Evolutionary conservation across 2,329 filamentous ascomycete genomes (phyloP).

Genomic region (Berkeleyomyces basicola): DNA sequence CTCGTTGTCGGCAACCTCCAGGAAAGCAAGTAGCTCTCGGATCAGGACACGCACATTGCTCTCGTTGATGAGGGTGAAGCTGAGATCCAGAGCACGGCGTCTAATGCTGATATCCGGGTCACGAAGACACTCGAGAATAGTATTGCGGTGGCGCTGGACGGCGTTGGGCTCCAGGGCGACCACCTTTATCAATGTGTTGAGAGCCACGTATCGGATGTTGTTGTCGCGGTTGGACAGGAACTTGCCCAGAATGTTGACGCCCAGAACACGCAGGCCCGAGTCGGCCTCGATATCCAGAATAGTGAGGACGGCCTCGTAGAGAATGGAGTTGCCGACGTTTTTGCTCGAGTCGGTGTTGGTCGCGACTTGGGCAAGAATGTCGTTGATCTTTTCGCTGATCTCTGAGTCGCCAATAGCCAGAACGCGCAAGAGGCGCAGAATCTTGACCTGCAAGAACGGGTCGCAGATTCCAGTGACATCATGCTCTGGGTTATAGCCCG

Average conservation of each 20-base stretch:
- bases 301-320: constrained; percentile 92
- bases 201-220: constrained; percentile 94
- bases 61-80: constrained; percentile 96
- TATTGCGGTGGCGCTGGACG: constrained; percentile 92
- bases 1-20: constrained; percentile 94
- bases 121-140: constrained; percentile 85
- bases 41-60: constrained; percentile 88
- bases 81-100: constrained; percentile 84
- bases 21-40: constrained; percentile 79
- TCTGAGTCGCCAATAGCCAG: constrained; percentile 72
- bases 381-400: constrained; percentile 94
- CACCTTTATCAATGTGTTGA: constrained; percentile 95
- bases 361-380: constrained; percentile 91
- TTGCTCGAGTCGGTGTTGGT: constrained; percentile 97
- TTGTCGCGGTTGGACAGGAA: constrained; percentile 98
- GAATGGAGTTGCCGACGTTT: constrained; percentile 94
- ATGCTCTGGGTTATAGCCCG: constrained; percentile 92
- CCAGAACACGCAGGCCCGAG: constrained; percentile 79
- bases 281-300: constrained; percentile 98
- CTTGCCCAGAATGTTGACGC: constrained; percentile 96
- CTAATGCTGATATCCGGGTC: constrained; percentile 98
- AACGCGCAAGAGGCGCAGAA: constrained; percentile 70
- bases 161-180: constrained; percentile 96
- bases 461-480: constrained; percentile 97
- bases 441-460: constrained; percentile 94